Percentiles rank a stretch among this genome's conserved stretches.
Evolutionary conservation across 1,284 basidiomycete genomes (phyloP).

Genomic region (Pisolithus thermaeus): DNA sequence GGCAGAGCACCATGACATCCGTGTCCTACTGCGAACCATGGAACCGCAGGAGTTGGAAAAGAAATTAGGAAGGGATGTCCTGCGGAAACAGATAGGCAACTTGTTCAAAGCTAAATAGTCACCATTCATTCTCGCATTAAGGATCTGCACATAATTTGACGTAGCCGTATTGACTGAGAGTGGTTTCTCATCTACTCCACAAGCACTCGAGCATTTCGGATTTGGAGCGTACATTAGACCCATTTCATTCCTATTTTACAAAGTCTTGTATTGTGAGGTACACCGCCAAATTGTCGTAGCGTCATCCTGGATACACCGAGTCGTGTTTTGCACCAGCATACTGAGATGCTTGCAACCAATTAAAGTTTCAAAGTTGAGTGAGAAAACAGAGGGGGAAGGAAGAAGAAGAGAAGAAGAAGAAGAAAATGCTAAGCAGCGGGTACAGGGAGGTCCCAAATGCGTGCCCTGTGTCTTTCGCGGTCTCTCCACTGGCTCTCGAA

Average conservation of each 20-base stretch:
- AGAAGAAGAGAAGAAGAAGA: too few species aligned
- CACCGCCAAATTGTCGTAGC: too few species aligned
- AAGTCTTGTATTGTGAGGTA: neutral
- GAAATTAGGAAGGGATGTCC: conserved; percentile 11
- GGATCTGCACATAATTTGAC: neutral
- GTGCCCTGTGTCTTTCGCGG: conserved; percentile 16
- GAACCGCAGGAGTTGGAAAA: conserved; percentile 13
- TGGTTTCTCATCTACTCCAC: neutral
- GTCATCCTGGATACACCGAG: too few species aligned
- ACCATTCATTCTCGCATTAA: neutral
- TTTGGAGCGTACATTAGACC: neutral
- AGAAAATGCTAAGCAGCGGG: conserved; percentile 7
- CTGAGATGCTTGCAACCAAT: too few species aligned
- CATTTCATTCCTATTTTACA: neutral
- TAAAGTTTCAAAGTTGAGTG: too few species aligned
- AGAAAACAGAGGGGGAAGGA: too few species aligned
- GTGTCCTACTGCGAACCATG: neutral
- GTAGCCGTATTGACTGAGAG: neutral
- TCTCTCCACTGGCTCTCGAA: conserved; percentile 27
- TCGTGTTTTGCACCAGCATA: too few species aligned
- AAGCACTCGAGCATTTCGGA: neutral
- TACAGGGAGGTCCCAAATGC: conserved; percentile 8
- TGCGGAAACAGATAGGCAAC: conserved; percentile 7
- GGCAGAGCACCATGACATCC: neutral
- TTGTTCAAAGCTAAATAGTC: conserved; percentile 9